Evolutionary conservation across 2,329 filamentous ascomycete species (phyloP).

Genomic region (Epichloe amarillans): DNA sequence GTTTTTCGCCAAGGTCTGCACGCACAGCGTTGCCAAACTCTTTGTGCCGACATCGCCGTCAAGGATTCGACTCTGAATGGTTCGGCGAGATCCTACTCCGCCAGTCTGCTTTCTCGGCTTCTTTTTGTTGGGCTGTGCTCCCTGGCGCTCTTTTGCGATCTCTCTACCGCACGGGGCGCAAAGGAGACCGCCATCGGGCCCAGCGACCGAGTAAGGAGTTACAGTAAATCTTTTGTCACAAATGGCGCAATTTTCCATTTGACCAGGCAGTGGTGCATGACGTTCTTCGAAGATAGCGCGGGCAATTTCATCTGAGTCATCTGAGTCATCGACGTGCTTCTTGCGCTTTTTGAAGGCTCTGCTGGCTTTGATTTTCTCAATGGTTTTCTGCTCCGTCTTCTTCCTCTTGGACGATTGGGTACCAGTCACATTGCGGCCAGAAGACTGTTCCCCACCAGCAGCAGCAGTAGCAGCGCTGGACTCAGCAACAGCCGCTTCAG

Average conservation of each 20-base stretch:
- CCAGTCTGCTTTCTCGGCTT: constrained; percentile 34
- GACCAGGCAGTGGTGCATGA: constrained; percentile 54
- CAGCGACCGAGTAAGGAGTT: constrained; percentile 73
- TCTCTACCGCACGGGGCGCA: constrained; percentile 73
- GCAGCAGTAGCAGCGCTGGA: constrained; percentile 6
- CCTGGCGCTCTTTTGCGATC: constrained; percentile 43
- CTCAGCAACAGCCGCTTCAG: constrained; percentile 7
- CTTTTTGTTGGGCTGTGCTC: constrained; percentile 23
- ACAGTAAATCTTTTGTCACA: constrained; percentile 87
- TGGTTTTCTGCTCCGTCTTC: constrained; percentile 34
- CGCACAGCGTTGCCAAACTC: constrained; percentile 49
- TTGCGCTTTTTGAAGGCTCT: constrained; percentile 45
- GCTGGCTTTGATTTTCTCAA: constrained; percentile 48
- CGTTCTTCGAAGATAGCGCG: constrained; percentile 33
- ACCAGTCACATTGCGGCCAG: constrained; percentile 12
- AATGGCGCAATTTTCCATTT: constrained; percentile 75
- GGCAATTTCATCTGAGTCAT: constrained; percentile 35
- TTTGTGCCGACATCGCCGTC: constrained; percentile 64
- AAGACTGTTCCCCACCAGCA: constrained; percentile 12
- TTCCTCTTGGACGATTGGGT: constrained; percentile 24
- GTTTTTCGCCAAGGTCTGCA: constrained; percentile 49
- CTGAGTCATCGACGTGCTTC: constrained; percentile 21
- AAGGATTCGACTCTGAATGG: constrained; percentile 70
- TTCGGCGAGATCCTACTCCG: constrained; percentile 52
- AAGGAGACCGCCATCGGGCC: constrained; percentile 72